These are phyloP conservation scores for Microglena sp. DNA, from an alignment of 139 green algal genomes.

Conservation along the genomic window DNA sequence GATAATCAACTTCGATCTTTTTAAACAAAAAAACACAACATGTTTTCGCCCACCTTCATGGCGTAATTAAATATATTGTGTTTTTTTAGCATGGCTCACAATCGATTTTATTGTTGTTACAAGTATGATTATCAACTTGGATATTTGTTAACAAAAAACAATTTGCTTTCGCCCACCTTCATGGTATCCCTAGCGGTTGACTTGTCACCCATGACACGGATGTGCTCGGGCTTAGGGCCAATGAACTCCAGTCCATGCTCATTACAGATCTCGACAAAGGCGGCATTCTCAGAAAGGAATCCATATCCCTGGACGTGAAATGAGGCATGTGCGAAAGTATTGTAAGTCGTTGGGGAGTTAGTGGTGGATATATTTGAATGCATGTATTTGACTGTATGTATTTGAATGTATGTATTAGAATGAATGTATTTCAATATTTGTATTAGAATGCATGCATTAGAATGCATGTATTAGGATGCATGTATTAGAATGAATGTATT, in stretches of 20 bases:
- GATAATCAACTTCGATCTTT: too few species aligned
- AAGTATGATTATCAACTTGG: too few species aligned
- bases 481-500: not conserved
- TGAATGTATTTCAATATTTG: not conserved
- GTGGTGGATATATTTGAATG: too few species aligned
- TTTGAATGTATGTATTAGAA: not conserved
- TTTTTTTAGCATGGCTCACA: too few species aligned
- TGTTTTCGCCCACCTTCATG: too few species aligned
- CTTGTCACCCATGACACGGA: constrained; percentile 94
- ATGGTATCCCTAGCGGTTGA: constrained; percentile 89
- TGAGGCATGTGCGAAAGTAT: not conserved
- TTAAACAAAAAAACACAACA: not conserved
- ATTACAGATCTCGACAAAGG: constrained; percentile 92
- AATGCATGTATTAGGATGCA: not conserved
- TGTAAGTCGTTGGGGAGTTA: not conserved
- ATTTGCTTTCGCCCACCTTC: constrained; percentile 38
- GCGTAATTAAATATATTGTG: too few species aligned
- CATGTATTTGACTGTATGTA: not conserved
- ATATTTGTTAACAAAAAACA: too few species aligned
- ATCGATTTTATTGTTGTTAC: too few species aligned
- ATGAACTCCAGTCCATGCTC: constrained; percentile 97
- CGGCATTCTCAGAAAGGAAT: constrained; percentile 92
- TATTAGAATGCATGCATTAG: not conserved
- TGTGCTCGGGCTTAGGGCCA: constrained; percentile 78
- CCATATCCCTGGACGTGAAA: constrained; percentile 72